phyloP scores from a whole-genome alignment of 768 basidiomycete species.

The Naematelia aurantialba region DNA sequence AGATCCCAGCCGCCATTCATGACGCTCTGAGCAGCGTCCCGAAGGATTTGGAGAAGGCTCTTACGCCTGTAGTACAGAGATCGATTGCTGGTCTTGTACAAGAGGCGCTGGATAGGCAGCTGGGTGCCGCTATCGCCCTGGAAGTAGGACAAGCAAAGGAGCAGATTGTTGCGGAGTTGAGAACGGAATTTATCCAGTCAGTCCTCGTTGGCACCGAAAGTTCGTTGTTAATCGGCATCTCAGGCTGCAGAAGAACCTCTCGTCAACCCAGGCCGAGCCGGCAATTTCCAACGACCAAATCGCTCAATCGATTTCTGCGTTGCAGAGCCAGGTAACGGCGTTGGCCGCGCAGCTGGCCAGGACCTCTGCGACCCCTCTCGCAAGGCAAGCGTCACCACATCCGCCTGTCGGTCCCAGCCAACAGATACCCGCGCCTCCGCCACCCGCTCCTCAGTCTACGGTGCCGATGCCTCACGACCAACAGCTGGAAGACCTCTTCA shows the following conservation, averaged over 20 bases:
- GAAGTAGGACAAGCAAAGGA: constrained; percentile 20
- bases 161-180: constrained; percentile 32
- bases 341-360: constrained; percentile 34
- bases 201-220: constrained; percentile 2
- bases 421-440: not conserved
- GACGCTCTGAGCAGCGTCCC: constrained; percentile 23
- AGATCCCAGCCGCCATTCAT: constrained; percentile 22
- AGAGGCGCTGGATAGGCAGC: constrained; percentile 20
- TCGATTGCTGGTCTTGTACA: constrained; percentile 17
- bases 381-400: constrained; percentile 1
- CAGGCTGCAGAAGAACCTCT: constrained; percentile 40
- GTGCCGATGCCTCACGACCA: not conserved
- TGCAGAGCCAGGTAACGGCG: constrained; percentile 25
- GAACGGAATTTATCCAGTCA: constrained; percentile 43
- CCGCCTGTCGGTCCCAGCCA: constrained; percentile 4
- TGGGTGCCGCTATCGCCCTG: constrained; percentile 30
- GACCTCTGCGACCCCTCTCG: constrained; percentile 9
- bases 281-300: constrained; percentile 17
- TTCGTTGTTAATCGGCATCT: not conserved
- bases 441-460: not conserved
- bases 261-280: constrained; percentile 8
- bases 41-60: constrained; percentile 25
- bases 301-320: constrained; percentile 24
- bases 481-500: constrained; percentile 40
- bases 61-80: constrained; percentile 25